These are phyloP conservation scores for Bipolaris victoriae DNA, from an alignment of 2,329 filamentous ascomycete genomes.

Conservation along the genomic window DNA sequence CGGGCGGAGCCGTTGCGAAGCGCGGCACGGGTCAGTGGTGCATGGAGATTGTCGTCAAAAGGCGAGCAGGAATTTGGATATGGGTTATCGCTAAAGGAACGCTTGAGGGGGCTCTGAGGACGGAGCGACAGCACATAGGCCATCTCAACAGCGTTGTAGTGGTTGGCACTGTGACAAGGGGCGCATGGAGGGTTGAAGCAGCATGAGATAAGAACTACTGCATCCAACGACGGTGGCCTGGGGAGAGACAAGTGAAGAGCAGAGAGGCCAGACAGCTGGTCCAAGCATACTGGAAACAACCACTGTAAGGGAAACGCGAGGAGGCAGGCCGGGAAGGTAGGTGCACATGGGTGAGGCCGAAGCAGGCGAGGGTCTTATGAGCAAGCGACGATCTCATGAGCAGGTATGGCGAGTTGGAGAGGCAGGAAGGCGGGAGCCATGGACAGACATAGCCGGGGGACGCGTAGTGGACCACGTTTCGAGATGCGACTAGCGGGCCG, in stretches of 20 bases:
- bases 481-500: slow-evolving; percentile 6
- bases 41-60: slow-evolving; percentile 30
- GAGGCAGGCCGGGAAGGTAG: slow-evolving; percentile 22
- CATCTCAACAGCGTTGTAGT: slow-evolving; percentile 35
- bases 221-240: slow-evolving; percentile 37
- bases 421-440: slow-evolving; percentile 18
- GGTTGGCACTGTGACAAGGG: slow-evolving; percentile 30
- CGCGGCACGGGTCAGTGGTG: slow-evolving; percentile 36
- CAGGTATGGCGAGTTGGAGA: slow-evolving; percentile 29
- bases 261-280: slow-evolving; percentile 16
- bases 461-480: slow-evolving; percentile 10
- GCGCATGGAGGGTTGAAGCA: slow-evolving; percentile 29
- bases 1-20: slow-evolving; percentile 45
- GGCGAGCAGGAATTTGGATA: slow-evolving; percentile 46
- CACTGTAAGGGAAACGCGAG: slow-evolving; percentile 23
- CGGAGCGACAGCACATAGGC: slow-evolving; percentile 50
- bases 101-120: slow-evolving; percentile 49
- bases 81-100: slow-evolving; percentile 51
- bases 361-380: slow-evolving; percentile 13
- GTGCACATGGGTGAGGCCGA: slow-evolving; percentile 23
- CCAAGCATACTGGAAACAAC: slow-evolving; percentile 18
- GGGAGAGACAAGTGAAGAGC: slow-evolving; percentile 34
- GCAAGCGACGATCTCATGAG: slow-evolving; percentile 6
- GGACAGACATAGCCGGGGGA: slow-evolving; percentile 8
- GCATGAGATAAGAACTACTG: slow-evolving; percentile 49